Base-by-base conservation (phyloP, 2,329 filamentous ascomycete species). In the Pseudogymnoascus sp. region DNA sequence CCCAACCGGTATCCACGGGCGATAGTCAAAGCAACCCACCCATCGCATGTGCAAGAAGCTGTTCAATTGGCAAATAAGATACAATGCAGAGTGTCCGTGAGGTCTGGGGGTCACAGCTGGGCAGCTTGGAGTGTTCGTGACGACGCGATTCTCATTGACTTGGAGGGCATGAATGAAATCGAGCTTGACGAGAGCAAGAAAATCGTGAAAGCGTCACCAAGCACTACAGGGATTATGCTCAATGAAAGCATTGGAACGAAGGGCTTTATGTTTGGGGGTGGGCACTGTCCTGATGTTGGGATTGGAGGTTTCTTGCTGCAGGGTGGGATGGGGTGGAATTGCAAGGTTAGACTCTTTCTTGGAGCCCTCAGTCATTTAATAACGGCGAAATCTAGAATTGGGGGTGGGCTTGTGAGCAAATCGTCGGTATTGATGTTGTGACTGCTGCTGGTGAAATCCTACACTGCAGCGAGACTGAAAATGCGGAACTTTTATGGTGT, bases 291-390 rank as follows among this genome's bases (percentile, higher is more conserved):
- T 0, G 80, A 83, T 69, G 81, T 84, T 16, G 81, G 80, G 7
- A 66, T 84, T n/a, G 81, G 81, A 0, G 81, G 81, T 0, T 83
- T 83, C 65, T 68, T 83, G 21, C 69, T 84, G 12, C 81, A 83
- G 66, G 82, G 81, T 0, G 81, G 81, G 1, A 83, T 83, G 79
- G 81, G 81, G 0, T 84, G 81, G 81, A 83, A 82, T 66, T 82
- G 78, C 66, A 78, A 77, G 69, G 78, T 80, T 64, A 62, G 74
- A 68, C 3, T 31, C 26, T 19, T 55, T 55, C 21, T 14, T 14
- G 21, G 19, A 45, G 23, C 19, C 3, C 21, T 14, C 41, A 45
- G 23, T 45, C 41, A 23, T 45, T 38, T 31, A 14, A 23, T 45
- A 5, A 45, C 41, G 11, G 39, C 14, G 19, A 5, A 19, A 45